Evolutionary conservation across 164 flowering plant genomes (phyloP).

Genomic region (Magnolia changhungtana): DNA sequence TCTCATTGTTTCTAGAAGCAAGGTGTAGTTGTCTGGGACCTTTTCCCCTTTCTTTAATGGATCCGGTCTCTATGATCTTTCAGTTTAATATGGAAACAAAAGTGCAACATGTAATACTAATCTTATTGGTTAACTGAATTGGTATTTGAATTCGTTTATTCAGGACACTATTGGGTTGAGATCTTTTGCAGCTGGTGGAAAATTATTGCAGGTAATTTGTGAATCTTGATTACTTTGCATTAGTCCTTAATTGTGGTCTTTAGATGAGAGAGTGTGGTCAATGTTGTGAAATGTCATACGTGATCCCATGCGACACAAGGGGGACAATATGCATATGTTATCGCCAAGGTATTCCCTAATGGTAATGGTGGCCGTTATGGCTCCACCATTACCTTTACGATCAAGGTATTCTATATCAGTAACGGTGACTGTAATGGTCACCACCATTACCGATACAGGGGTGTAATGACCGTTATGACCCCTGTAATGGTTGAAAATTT

Average conservation of each 20-base stretch:
- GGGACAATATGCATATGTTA: too few species aligned
- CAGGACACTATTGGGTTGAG: slow-evolving; percentile 95
- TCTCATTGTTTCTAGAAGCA: slow-evolving; percentile 73
- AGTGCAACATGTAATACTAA: background rate
- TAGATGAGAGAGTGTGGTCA: background rate
- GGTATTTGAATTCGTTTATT: background rate
- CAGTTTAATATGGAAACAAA: background rate
- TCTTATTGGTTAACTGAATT: slow-evolving; percentile 8
- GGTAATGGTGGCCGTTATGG: too few species aligned
- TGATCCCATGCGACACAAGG: too few species aligned
- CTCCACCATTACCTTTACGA: too few species aligned
- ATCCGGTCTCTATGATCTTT: background rate
- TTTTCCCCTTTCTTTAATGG: background rate
- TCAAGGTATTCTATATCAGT: too few species aligned
- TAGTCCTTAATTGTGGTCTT: background rate
- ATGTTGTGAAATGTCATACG: too few species aligned
- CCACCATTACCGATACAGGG: too few species aligned
- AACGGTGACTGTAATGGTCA: too few species aligned
- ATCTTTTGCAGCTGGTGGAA: slow-evolving; percentile 98
- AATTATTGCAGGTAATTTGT: slow-evolving; percentile 75
- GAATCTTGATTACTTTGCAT: background rate
- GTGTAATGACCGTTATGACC: too few species aligned
- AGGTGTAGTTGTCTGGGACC: slow-evolving; percentile 27
- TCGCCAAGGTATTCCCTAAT: too few species aligned
- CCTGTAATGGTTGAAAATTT: too few species aligned